phyloP scores from a whole-genome alignment of 2,329 filamentous ascomycete species.

The Fusarium dlaminii region DNA sequence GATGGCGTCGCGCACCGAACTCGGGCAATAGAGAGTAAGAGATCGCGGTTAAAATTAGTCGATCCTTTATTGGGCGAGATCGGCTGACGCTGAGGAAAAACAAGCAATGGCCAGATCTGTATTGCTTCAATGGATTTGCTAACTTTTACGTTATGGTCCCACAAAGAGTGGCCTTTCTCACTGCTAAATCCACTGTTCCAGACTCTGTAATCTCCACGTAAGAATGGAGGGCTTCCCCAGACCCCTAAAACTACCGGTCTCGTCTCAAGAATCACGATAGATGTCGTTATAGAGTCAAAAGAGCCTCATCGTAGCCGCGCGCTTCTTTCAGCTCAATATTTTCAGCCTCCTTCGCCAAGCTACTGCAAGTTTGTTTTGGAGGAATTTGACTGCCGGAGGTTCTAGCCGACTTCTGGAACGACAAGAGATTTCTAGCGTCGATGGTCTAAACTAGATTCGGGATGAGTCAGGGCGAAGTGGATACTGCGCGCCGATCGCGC shows the following conservation, averaged over 20 bases:
- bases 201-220: slow-evolving; percentile 3
- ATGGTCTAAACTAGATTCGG: background rate
- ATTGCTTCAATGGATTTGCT: slow-evolving; percentile 20
- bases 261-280: background rate
- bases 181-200: background rate
- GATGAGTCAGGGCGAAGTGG: slow-evolving; percentile 8
- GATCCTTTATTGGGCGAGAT: background rate
- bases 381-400: background rate
- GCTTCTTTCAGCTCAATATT: background rate
- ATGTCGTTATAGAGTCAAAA: background rate
- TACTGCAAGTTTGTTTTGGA: background rate
- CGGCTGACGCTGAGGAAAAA: background rate
- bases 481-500: background rate
- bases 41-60: background rate
- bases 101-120: slow-evolving; percentile 10
- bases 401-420: slow-evolving; percentile 22
- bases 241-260: background rate
- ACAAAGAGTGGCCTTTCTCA: background rate
- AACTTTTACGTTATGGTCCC: slow-evolving; percentile 38
- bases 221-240: slow-evolving; percentile 6
- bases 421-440: slow-evolving; percentile 15
- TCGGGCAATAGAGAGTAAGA: background rate
- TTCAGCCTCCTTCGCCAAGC: slow-evolving; percentile 18
- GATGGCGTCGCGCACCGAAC: slow-evolving; percentile 27
- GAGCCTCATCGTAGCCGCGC: slow-evolving; percentile 9